These are phyloP conservation scores for Cladosporium sp. DNA, from an alignment of 2,329 filamentous ascomycete species.

Conservation along the genomic window DNA sequence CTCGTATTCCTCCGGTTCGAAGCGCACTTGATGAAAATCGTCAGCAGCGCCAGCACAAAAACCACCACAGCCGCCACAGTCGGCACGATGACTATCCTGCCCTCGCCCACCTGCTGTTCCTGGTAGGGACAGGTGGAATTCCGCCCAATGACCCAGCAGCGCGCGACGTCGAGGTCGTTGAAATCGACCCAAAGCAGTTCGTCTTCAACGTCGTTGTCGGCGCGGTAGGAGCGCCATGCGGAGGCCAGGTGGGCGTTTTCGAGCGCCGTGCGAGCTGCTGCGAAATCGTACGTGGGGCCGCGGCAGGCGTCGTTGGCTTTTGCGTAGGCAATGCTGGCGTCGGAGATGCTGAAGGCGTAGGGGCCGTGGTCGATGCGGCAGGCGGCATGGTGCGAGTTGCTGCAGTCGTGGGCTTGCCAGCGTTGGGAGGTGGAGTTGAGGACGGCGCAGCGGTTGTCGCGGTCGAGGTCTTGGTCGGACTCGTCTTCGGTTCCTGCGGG, in stretches of 20 bases:
- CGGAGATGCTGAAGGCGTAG: conserved; percentile 54
- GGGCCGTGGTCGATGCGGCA: conserved; percentile 53
- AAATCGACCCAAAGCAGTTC: conserved; percentile 53
- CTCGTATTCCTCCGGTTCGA: conserved; percentile 53
- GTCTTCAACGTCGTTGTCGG: conserved; percentile 16
- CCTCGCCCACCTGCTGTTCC: conserved; percentile 27
- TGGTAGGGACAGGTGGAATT: conserved; percentile 57
- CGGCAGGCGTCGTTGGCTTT: conserved; percentile 45
- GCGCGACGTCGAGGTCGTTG: conserved; percentile 52
- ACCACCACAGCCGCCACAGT: conserved; percentile 60
- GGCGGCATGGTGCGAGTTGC: conserved; percentile 46
- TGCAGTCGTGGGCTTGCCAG: conserved; percentile 57
- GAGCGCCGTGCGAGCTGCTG: conserved; percentile 55
- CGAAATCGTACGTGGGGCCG: conserved; percentile 43
- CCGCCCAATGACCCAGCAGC: conserved; percentile 58
- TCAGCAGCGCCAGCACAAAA: conserved; percentile 55
- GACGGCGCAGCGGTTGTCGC: conserved; percentile 50
- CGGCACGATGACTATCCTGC: conserved; percentile 54
- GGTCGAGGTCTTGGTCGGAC: conserved; percentile 15
- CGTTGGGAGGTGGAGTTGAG: conserved; percentile 48
- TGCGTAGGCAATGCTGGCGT: conserved; percentile 33
- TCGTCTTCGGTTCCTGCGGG: conserved; percentile 29
- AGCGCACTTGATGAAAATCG: conserved; percentile 60
- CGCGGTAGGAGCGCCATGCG: conserved; percentile 23
- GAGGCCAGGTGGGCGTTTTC: conserved; percentile 56